Base-by-base conservation (phyloP, 1,139 yeast genomes). In the Insectozyma bohioensis region DNA sequence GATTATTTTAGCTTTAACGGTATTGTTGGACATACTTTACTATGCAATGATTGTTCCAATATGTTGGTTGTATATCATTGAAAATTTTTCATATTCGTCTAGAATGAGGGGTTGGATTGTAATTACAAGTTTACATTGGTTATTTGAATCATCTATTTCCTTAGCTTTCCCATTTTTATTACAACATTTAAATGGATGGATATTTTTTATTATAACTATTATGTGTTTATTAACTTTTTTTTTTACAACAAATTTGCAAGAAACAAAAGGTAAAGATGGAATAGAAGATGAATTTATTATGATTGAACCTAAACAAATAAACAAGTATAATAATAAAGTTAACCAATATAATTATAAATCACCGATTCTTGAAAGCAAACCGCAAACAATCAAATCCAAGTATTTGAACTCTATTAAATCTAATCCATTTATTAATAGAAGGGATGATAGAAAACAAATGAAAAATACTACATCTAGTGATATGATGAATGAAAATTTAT, bases 21-120 rank as follows among this genome's bases (percentile, higher is more conserved):
- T 73, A 29, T 52, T 70, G 20, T 60, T 75, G 33, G 72, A 75
- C 14, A 65, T 76, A 2, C 54, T 75, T 0, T 76, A 72, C 52
- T 64, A 82, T 0, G 48, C 77, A 1, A 60, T 78, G 1, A 51
- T 76, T 9, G 55, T 70, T 0, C 64, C 78, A 20, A 67, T 67
- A 3, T 66, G 78, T 26, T 70, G 76, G 75, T 56, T 80, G 9
- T 78, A 76, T 46, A 68, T 79, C 1, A 67, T 72, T 29, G 86
- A 80, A 43, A 55, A 78, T 3, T 67, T 78, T 24, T 77, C 79
- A 0, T 54, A 56, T 1, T 54, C 59, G 12, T 64, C 76, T 2
- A 64, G 76, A 36, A 54, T 72, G 0, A 72, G 69, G 37, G 82
- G 82, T 0, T 59, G 74, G 19, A 67, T 83, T 1, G 42, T 78